phyloP scores from a whole-genome alignment of 2,329 filamentous ascomycete species.

The Aspergillus niger region DNA sequence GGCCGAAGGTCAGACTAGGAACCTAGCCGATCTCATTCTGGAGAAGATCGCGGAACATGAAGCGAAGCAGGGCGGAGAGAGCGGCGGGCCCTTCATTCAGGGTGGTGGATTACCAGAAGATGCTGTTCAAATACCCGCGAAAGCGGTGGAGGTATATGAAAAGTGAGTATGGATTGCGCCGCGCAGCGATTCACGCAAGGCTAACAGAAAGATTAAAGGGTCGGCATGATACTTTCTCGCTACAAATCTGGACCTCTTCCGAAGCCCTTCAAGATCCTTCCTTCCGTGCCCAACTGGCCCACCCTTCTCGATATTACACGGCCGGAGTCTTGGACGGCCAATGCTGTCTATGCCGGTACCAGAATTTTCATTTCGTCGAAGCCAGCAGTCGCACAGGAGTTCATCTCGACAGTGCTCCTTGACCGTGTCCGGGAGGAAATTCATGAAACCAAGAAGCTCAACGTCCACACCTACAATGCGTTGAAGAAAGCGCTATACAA shows the following conservation, averaged over 20 bases:
- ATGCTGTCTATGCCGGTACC: slow-evolving; percentile 84
- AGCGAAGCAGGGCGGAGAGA: slow-evolving; percentile 58
- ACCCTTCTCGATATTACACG: slow-evolving; percentile 82
- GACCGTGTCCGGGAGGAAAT: slow-evolving; percentile 94
- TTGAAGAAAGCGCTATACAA: slow-evolving; percentile 93
- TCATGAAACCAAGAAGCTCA: slow-evolving; percentile 89
- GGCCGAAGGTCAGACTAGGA: slow-evolving; percentile 62
- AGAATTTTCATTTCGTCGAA: slow-evolving; percentile 88
- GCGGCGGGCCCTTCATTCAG: slow-evolving; percentile 44
- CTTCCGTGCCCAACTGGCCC: slow-evolving; percentile 89
- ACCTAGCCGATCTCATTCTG: slow-evolving; percentile 89
- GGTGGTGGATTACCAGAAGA: slow-evolving; percentile 69
- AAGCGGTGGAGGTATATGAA: slow-evolving; percentile 91
- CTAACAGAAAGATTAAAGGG: slow-evolving; percentile 50
- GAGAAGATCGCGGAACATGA: slow-evolving; percentile 94
- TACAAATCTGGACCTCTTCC: slow-evolving; percentile 97
- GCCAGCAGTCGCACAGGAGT: slow-evolving; percentile 76
- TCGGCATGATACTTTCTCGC: slow-evolving; percentile 82
- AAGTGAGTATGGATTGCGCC: slow-evolving; percentile 59
- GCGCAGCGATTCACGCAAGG: neutral
- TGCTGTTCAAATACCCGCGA: slow-evolving; percentile 81
- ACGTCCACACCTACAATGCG: slow-evolving; percentile 91
- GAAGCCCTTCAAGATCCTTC: slow-evolving; percentile 96
- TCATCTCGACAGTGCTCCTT: slow-evolving; percentile 82
- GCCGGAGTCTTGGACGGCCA: slow-evolving; percentile 75